Conservation (phyloP, 2,329 filamentous ascomycete species). For the Daldinia sp. region DNA sequence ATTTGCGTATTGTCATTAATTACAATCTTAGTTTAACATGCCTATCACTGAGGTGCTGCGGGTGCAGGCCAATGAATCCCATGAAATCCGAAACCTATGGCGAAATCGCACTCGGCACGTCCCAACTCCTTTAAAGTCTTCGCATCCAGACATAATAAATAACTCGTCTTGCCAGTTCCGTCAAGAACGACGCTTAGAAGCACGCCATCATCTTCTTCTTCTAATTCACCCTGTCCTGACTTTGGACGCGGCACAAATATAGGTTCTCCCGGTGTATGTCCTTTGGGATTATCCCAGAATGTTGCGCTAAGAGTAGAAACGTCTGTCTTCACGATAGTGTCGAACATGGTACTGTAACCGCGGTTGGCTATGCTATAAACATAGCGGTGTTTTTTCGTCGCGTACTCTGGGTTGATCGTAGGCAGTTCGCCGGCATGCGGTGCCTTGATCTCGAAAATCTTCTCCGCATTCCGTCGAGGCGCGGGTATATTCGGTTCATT, state of each 20-base stretch:
- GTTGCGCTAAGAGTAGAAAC: slow-evolving; percentile 62
- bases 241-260: slow-evolving; percentile 71
- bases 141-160: slow-evolving; percentile 74
- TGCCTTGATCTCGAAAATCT: slow-evolving; percentile 61
- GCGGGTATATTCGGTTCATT: background rate
- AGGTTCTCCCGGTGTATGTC: slow-evolving; percentile 76
- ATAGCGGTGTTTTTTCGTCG: slow-evolving; percentile 67
- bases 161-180: slow-evolving; percentile 68
- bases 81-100: slow-evolving; percentile 74
- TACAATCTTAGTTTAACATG: background rate
- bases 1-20: background rate
- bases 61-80: slow-evolving; percentile 60
- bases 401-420: slow-evolving; percentile 70
- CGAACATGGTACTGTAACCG: slow-evolving; percentile 70
- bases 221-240: slow-evolving; percentile 35
- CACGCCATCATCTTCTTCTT: slow-evolving; percentile 65
- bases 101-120: slow-evolving; percentile 70
- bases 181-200: slow-evolving; percentile 70
- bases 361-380: slow-evolving; percentile 69
- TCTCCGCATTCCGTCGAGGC: slow-evolving; percentile 27
- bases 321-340: slow-evolving; percentile 75
- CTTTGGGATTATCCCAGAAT: slow-evolving; percentile 68
- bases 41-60: background rate
- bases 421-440: slow-evolving; percentile 73
- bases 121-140: slow-evolving; percentile 72